Evolutionary conservation across 768 basidiomycete species (phyloP), one percentile per base, ranked within the genome.

Genomic region (Mycena latifolia): DNA sequence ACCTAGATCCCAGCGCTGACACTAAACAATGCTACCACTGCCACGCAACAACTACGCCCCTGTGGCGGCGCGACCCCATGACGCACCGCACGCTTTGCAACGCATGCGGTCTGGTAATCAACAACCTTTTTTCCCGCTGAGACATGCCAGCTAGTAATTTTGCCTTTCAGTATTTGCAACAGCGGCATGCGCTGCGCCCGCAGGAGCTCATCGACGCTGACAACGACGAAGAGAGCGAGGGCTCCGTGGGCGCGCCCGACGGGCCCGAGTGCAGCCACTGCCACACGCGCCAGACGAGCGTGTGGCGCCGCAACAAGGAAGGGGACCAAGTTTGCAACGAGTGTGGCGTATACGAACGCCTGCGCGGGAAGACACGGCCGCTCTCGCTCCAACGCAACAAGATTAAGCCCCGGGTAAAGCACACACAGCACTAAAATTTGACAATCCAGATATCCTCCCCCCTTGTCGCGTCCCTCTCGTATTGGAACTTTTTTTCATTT

Each of bases 241-340:
- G 15, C 31, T 1, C 22, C 35, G 8, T 7, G 3, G 52, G 52
- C 24, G 35, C 2, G 22, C 12, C 1, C 33, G 52, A 35, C 31
- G 56, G 56, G 14, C 56, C 56, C 2, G 46, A 58, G 31, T 58
- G 56, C 31, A 31, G 28, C 22, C 29, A 58, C 17, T 58, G 56
- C 45, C 28, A 39, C 22, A 53, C 52, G 52, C 52, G 45, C 11
- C 29, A 47, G 56, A 58, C 56, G n/a, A 47, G 45, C 9, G 46
- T 48, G 28, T 58, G 56, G 56, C 43, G 56, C 22, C 28, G 56
- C 14, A 58, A 47, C 31, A 46, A 48, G 31, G 56, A 47, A 1
- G 56, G 56, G 0, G 41, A n/a, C 12, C 56, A 58, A 45, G 56
- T 58, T 29, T 58, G 56, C 31, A 58, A 58, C 22, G 56, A 45